Conservation (phyloP, 495 filamentous ascomycete genomes). For the Hypomontagnella submonticulosa region DNA sequence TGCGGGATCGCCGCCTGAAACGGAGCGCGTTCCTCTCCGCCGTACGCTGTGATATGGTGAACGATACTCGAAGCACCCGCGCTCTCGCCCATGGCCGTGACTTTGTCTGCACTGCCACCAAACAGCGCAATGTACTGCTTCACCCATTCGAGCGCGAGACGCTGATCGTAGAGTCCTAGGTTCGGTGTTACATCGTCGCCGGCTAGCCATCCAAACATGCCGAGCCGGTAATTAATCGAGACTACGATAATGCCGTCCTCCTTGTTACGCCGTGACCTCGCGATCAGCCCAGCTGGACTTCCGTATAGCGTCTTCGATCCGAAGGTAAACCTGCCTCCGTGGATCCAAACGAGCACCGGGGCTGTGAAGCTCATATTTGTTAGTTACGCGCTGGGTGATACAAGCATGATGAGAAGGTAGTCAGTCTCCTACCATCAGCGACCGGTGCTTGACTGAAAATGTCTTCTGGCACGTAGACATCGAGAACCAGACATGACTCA, state of each 20-base stretch:
- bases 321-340: conserved; percentile 66
- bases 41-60: conserved; percentile 71
- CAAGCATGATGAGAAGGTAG: not conserved
- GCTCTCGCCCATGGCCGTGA: conserved; percentile 74
- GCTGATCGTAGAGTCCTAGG: conserved; percentile 71
- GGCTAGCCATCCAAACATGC: conserved; percentile 72
- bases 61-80: conserved; percentile 65
- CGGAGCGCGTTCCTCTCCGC: conserved; percentile 46
- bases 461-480: conserved; percentile 29
- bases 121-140: conserved; percentile 71
- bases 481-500: conserved; percentile 36
- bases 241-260: conserved; percentile 66
- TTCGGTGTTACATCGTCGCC: conserved; percentile 66
- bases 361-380: conserved; percentile 39
- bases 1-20: conserved; percentile 46
- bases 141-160: conserved; percentile 73
- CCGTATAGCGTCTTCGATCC: conserved; percentile 59
- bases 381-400: not conserved
- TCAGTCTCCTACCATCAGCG: conserved; percentile 11
- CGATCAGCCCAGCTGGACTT: conserved; percentile 59
- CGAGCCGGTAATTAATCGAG: conserved; percentile 70
- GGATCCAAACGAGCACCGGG: conserved; percentile 69
- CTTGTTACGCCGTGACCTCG: conserved; percentile 47
- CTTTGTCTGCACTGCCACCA: conserved; percentile 66
- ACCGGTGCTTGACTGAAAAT: conserved; percentile 17